A percentile compares a stretch with the other conserved stretches of the same genome.
Evolutionary conservation across 768 basidiomycete genomes (phyloP).

Genomic region (Boletus subparvulus): DNA sequence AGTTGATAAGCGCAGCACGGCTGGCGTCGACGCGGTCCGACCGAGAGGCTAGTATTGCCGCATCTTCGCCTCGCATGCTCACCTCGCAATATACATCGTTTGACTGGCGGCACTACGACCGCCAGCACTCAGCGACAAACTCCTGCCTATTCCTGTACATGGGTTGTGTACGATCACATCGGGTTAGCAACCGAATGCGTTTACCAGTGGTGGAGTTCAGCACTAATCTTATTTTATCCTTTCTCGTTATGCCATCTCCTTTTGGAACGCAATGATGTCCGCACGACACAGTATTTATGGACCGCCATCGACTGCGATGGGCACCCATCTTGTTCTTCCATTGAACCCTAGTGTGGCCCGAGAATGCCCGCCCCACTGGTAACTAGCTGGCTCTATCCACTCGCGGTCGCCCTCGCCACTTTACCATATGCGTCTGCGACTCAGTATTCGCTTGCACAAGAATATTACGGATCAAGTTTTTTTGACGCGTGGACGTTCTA

Average conservation of each 20-base stretch:
- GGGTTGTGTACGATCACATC: background rate
- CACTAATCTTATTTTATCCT: background rate
- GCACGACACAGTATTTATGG: conserved; percentile 11
- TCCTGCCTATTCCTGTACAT: background rate
- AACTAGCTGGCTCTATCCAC: conserved; percentile 1
- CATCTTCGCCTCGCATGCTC: no score
- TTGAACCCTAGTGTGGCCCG: background rate
- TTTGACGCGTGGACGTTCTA: conserved; percentile 72
- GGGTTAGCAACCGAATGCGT: conserved; percentile 1
- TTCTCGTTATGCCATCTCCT: background rate
- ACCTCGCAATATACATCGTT: background rate
- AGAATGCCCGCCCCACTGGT: conserved; percentile 8
- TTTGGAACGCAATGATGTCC: background rate
- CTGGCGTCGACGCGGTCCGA: no score
- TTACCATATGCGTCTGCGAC: conserved; percentile 24
- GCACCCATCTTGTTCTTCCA: background rate
- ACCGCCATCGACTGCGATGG: background rate
- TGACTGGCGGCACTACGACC: background rate
- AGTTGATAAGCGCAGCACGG: no score
- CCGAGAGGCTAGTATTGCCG: no score
- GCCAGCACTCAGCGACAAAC: background rate
- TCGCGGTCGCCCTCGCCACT: conserved; percentile 8
- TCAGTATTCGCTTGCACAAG: conserved; percentile 53
- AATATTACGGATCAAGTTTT: conserved; percentile 60
- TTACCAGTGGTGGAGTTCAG: background rate